Evolutionary conservation across 148 eudicot species (phyloP).

Genomic region (Fallopia convolvulus): DNA sequence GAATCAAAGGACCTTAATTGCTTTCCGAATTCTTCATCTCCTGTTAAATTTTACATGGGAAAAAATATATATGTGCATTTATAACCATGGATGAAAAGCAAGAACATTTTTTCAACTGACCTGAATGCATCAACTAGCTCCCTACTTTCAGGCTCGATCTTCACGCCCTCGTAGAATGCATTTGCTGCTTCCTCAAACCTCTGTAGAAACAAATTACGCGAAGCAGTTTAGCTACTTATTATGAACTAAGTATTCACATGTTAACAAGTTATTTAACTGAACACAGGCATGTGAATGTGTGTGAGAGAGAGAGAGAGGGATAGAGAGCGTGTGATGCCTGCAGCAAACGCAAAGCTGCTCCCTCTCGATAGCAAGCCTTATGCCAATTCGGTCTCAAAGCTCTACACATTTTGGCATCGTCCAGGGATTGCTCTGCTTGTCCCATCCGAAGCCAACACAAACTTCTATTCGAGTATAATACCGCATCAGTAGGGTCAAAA

Average conservation of each 20-base stretch:
- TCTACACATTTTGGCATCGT: slow-evolving; percentile 74
- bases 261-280: too few relatives aligned
- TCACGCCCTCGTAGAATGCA: slow-evolving; percentile 88
- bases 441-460: slow-evolving; percentile 82
- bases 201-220: slow-evolving; percentile 27
- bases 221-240: background rate
- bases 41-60: too few relatives aligned
- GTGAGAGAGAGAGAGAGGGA: background rate
- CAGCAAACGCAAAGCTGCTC: slow-evolving; percentile 72
- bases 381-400: slow-evolving; percentile 79
- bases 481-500: slow-evolving; percentile 74
- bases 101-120: slow-evolving; percentile 19
- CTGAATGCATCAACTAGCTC: slow-evolving; percentile 88
- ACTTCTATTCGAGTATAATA: slow-evolving; percentile 84
- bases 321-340: slow-evolving; percentile 32
- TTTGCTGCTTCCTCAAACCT: slow-evolving; percentile 94
- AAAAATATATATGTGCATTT: too few relatives aligned
- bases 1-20: background rate
- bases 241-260: background rate
- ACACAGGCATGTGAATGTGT: background rate
- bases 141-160: slow-evolving; percentile 80
- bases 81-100: background rate
- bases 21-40: background rate
- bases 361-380: slow-evolving; percentile 93
- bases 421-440: slow-evolving; percentile 78